Evolutionary conservation across 2,329 filamentous ascomycete species (phyloP), one percentile per base, ranked within the genome.

Genomic region (Blastomyces parvus): DNA sequence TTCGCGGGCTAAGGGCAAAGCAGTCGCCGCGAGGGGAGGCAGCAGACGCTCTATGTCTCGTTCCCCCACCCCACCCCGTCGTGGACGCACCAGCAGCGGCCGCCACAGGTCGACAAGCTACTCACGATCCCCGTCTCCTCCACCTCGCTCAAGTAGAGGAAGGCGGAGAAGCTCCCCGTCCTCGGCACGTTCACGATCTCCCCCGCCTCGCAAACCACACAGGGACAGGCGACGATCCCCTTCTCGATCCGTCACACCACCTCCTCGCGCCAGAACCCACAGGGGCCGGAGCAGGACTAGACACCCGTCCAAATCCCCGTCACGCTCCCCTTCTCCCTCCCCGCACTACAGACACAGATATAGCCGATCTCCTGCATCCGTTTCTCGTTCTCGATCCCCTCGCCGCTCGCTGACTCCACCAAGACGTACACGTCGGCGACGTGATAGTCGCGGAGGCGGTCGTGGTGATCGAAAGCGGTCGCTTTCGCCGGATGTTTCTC

Each of bases 111-210:
- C 66, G 40, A 66, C 67, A 33, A 67, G 59, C 27, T 63, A 66
- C 42, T 64, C 63, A 9, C 61, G 53, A 19, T 64, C 63, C n/a
- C 61, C 62, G 8, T 63, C 63, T 11, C 64, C 62, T 36, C 63
- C 57, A 7, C 60, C 50, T 25, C 48, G 44, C 44, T n/a, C 63
- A 53, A 60, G 61, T 30, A 66, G 70, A 50, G 68, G 70, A 62
- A 65, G 62, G 36, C 70, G 70, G 55, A 74, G 72, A 61, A 72
- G 72, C 61, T 73, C 74, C 7, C 63, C 73, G 61, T 76, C 74
- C 2, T 52, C 22, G 6, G 70, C 7, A 69, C 71, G 70, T 44
- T 67, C 67, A 56, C 65, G 58, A 38, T 59, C 64, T 14, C 64
- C 61, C 11, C 62, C 67, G 1, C 67, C 66, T 44, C 66, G 64